These are phyloP conservation scores for Myochromella boudieri DNA, from an alignment of 768 basidiomycete species.

Conservation along the genomic window DNA sequence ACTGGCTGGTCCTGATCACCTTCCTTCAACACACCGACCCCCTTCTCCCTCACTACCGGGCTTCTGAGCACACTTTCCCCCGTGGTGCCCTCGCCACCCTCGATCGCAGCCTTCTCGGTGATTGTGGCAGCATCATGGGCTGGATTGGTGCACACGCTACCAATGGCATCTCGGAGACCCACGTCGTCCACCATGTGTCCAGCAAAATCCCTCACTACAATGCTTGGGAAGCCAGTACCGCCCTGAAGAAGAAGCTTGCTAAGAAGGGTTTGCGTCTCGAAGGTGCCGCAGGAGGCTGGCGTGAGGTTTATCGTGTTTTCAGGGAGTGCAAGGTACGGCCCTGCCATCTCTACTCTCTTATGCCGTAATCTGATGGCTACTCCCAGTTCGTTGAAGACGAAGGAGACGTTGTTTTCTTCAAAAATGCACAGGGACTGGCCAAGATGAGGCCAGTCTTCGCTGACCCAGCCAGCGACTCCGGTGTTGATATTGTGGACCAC, in stretches of 20 bases:
- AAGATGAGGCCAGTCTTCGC: constrained; percentile 62
- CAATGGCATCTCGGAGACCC: constrained; percentile 93
- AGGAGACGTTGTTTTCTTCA: constrained; percentile 88
- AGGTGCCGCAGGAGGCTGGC: constrained; percentile 77
- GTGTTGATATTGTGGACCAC: constrained; percentile 48
- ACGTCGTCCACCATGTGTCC: constrained; percentile 87
- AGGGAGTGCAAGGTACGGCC: constrained; percentile 67
- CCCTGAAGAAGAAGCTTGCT: constrained; percentile 75
- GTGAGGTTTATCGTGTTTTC: constrained; percentile 76
- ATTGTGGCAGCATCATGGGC: constrained; percentile 74
- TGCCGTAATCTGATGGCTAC: neutral
- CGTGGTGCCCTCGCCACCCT: constrained; percentile 92
- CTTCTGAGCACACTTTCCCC: constrained; percentile 86
- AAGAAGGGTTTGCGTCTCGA: constrained; percentile 62
- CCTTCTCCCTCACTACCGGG: constrained; percentile 89
- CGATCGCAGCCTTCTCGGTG: constrained; percentile 80
- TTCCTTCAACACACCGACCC: constrained; percentile 99
- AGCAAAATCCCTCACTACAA: constrained; percentile 97
- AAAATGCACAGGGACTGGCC: constrained; percentile 81
- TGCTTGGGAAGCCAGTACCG: constrained; percentile 89
- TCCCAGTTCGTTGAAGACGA: constrained; percentile 88
- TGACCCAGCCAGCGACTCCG: constrained; percentile 60
- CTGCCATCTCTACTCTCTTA: neutral
- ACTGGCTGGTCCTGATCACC: constrained; percentile 95
- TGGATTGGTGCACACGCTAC: constrained; percentile 86